Base-by-base conservation (phyloP, 2,329 filamentous ascomycete genomes). In the Alternaria metachromatica region DNA sequence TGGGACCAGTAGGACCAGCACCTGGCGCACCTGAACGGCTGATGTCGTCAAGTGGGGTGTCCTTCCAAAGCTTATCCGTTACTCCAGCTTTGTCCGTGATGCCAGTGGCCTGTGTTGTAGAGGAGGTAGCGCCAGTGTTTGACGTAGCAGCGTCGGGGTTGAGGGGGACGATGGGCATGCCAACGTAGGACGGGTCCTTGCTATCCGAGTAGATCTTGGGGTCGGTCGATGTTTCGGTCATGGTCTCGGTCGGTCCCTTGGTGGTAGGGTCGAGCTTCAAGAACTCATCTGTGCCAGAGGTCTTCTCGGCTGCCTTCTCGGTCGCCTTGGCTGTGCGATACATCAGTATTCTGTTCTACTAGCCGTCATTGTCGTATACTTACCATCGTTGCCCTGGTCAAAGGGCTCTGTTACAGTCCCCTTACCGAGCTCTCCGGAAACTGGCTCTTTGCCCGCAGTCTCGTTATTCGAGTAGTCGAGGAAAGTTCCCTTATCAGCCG, bases 391-490 rank as follows among this genome's bases (percentile, higher is more conserved):
- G 54, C 93, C 93, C 62, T 88, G 88, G 76, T 96, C 93, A 72
- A 90, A 96, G 0, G 93, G 93, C 77, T 95, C 90, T 10, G 87
- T 88, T 44, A 84, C 85, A 20, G 86, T 85, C 4, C 91, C 90
- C 76, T 90, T 83, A 44, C 93, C 93, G 60, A 85, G 82, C 57
- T 87, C 82, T 21, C 93, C 93, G 20, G 91, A 91, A 46, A 93
- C 79, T n/a, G 93, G 93, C 80, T 96, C 92, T 69, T 81, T 79
- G 48, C 83, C 83, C 18, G 53, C 69, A 10, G 75, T 78, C 67
- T 79, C 76, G 44, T 77, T 80, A 28, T 78, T 78, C 54, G 58
- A 18, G 43, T 56, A 55, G 26, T 66, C 57, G n/a, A 66, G 54
- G 49, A 60, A 60, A 58, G 56, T 56, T n/a, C 21, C 46, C 33